Evolutionary conservation across 495 filamentous ascomycete species (phyloP), one percentile per base, ranked within the genome.

Genomic region (Talaromyces thailandensis): DNA sequence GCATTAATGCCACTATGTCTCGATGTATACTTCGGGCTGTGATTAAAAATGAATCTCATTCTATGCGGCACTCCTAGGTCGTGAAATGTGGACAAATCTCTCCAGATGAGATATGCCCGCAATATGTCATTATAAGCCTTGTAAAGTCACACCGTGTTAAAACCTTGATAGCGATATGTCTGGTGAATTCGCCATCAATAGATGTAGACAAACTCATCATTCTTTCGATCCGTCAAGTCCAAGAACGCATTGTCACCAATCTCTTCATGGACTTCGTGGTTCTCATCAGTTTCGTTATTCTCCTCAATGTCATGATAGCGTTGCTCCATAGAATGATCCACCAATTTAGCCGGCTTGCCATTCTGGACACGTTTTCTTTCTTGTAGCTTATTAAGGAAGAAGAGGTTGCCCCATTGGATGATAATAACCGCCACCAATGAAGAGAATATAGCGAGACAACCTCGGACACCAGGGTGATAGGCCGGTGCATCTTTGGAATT

Each of bases 121-220:
- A 35, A 12, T 35, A 35, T 12, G 6, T 11, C 31, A 3, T 8
- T 35, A 3, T 35, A 8, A 11, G 9, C 31, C 12, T 0, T n/a
- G n/a, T n/a, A n/a, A n/a, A n/a, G n/a, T n/a, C n/a, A n/a, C n/a
- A n/a, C 31, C 9, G 31, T 6, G 31, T 35, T 3, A 3, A 12
- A 12, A 35, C 9, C 12, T 11, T 3, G 31, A 35, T 11, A 12
- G 9, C 31, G 3, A 35, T 40, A 29, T 29, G 28, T 14, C 1
- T 40, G 4, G 35, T n/a, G 2, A 40, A 16, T 16, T 12, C 35
- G 9, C 16, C 4, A 31, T 45, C 73, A 87, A 64, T 86, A 84
- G 59, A 87, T 81, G 75, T 86, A 87, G 5, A 87, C 79, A 74
- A 87, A 87, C 71, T 88, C 84, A 64, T 87, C 83, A 65, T 88